Evolutionary conservation across 2,329 filamentous ascomycete species (phyloP), one percentile per base, ranked within the genome.

Genomic region (Colletotrichum tropicale): DNA sequence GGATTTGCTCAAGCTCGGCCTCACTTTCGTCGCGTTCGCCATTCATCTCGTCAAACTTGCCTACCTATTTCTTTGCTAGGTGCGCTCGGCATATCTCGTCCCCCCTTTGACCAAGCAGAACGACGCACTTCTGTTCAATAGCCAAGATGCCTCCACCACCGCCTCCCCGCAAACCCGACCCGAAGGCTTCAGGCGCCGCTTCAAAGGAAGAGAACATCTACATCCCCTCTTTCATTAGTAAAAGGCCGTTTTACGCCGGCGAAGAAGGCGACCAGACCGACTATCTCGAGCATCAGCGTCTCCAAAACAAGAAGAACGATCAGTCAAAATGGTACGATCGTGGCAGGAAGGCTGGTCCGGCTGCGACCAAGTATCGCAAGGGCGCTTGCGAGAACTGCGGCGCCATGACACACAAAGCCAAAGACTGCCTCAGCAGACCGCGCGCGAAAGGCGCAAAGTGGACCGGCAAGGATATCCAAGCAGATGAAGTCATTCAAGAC

Each of bases 311-410:
- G 80, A 93, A 94, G 79, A 91, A 93, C 62, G 91, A 93, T 71
- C 91, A 93, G 77, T 93, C 94, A 32, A 94, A 95, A 92, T 98
- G 96, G 96, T 98, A 98, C 86, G 95, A 98, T 76, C 94, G 97
- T 58, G 96, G 96, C 68, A 94, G 94, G 86, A 96, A 95, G 83
- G 86, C 91, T 13, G 96, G 95, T 0, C 95, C 95, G 6, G 96
- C 96, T 1, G 96, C 96, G 66, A 99, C 97, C 79, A 99, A 98
- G 83, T 99, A 95, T 84, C 95, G 98, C 79, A 99, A 98, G 87
- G 97, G 98, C 82, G 96, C 97, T 69, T 99, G 97, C 87, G 96
- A 98, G 86, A 99, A 99, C 86, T 99, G 97, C 87, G 97, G 97
- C 81, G 94, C 96, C 74, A 98, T 98, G 94, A 96, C 95, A 78